Evolutionary conservation across 202 grass and related monocot genomes (phyloP).

Genomic region (Hordeum pubiflorum): DNA sequence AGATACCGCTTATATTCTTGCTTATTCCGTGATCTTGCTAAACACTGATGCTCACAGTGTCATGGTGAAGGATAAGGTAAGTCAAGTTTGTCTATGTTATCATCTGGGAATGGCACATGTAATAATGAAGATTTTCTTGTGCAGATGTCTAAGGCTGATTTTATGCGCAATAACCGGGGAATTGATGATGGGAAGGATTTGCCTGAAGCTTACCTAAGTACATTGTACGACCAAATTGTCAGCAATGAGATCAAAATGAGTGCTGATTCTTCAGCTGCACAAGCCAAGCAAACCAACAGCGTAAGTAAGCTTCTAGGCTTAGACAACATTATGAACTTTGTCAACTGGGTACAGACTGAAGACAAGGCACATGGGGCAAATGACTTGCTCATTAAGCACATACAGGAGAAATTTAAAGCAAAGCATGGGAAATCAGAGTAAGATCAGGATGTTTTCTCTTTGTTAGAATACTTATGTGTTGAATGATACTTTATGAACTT

Average conservation of each 20-base stretch:
- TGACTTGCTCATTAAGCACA: constrained; percentile 90
- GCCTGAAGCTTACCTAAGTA: constrained; percentile 73
- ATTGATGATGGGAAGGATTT: constrained; percentile 95
- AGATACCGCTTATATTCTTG: constrained; percentile 98
- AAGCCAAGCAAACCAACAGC: constrained; percentile 70
- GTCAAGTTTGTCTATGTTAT: constrained; percentile 12
- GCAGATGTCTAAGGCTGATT: constrained; percentile 96
- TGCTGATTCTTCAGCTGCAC: constrained; percentile 53
- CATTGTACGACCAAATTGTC: constrained; percentile 88
- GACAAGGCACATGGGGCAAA: constrained; percentile 87
- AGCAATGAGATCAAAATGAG: constrained; percentile 99
- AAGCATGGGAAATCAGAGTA: constrained; percentile 90
- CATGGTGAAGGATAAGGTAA: constrained; percentile 94
- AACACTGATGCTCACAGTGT: constrained; percentile 97
- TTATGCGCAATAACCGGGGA: constrained; percentile 90
- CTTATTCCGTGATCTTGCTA: constrained; percentile 95
- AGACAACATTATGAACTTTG: constrained; percentile 84
- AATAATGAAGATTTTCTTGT: constrained; percentile 23
- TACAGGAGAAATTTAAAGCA: constrained; percentile 95
- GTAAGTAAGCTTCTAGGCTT: constrained; percentile 85
- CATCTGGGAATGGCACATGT: constrained; percentile 5
- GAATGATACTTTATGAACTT: constrained; percentile 15
- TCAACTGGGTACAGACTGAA: constrained; percentile 75
- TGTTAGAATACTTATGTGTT: constrained; percentile 11
- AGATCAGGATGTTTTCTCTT: constrained; percentile 27